Conservation (phyloP, 495 filamentous ascomycete genomes). For the Daldinia vernicosa region DNA sequence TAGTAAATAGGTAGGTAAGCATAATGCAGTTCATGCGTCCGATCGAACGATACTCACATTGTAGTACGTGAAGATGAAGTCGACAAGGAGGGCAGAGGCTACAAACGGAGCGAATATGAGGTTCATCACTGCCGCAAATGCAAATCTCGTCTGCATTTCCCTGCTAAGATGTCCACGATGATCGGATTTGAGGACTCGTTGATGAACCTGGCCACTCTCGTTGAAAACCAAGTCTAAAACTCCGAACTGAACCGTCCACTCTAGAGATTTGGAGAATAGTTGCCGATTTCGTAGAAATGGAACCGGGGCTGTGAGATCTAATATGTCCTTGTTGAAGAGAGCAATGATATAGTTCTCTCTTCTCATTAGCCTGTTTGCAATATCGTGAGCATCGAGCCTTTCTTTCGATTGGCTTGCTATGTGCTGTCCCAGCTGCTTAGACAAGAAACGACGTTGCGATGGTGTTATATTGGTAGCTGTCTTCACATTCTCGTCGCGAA, state of each 20-base stretch:
- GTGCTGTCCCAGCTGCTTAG: constrained; percentile 46
- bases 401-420: constrained; percentile 87
- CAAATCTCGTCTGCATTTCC: constrained; percentile 75
- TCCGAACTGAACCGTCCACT: constrained; percentile 89
- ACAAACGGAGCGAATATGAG: constrained; percentile 85
- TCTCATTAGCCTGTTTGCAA: constrained; percentile 96
- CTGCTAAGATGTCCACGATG: constrained; percentile 81
- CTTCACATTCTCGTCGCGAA: constrained; percentile 85
- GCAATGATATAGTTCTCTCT: constrained; percentile 97
- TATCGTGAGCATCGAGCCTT: constrained; percentile 94
- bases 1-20: constrained; percentile 41
- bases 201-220: constrained; percentile 81
- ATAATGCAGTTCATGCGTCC: neutral
- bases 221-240: constrained; percentile 96
- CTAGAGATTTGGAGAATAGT: constrained; percentile 79
- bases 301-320: constrained; percentile 85
- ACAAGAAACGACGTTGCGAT: constrained; percentile 68
- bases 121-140: constrained; percentile 85
- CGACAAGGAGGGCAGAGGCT: constrained; percentile 79
- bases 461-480: constrained; percentile 71
- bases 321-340: constrained; percentile 92
- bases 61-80: constrained; percentile 93
- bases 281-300: constrained; percentile 83
- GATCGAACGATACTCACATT: constrained; percentile 64
- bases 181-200: constrained; percentile 81